phyloP scores from a whole-genome alignment of 2,329 filamentous ascomycete genomes.

The Dactylellina cionopaga region DNA sequence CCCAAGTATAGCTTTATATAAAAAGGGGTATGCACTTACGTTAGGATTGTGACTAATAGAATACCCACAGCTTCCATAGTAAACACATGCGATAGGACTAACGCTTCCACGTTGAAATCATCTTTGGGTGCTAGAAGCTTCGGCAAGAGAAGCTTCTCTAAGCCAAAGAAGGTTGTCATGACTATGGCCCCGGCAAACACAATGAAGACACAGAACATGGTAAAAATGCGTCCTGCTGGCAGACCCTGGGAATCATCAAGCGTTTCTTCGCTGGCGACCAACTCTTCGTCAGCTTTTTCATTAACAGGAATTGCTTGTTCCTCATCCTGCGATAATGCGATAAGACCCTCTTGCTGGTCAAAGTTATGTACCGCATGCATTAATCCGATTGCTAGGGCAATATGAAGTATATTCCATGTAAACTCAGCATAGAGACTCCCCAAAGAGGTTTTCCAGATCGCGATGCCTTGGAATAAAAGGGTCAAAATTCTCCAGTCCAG shows the following conservation, averaged over 20 bases:
- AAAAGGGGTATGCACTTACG: constrained; percentile 14
- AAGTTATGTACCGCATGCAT: constrained; percentile 19
- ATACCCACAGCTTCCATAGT: constrained; percentile 27
- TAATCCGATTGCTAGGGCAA: constrained; percentile 12
- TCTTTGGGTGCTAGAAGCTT: not conserved
- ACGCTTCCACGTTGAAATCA: constrained; percentile 12
- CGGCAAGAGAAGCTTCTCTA: constrained; percentile 19
- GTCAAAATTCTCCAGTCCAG: constrained; percentile 36
- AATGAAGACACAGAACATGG: constrained; percentile 23
- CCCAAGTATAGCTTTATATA: not conserved
- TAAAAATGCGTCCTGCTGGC: constrained; percentile 4
- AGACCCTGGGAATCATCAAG: not conserved
- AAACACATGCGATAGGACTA: constrained; percentile 29
- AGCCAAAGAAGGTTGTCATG: constrained; percentile 11
- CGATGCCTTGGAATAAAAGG: constrained; percentile 21
- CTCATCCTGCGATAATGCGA: constrained; percentile 21
- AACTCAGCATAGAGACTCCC: constrained; percentile 20
- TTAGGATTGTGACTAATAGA: constrained; percentile 10
- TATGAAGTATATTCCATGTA: constrained; percentile 28
- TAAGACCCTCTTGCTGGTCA: constrained; percentile 32
- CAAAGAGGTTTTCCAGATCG: constrained; percentile 20
- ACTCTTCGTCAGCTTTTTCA: not conserved
- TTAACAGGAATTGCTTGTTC: constrained; percentile 1
- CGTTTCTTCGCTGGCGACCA: not conserved
- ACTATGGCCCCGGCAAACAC: constrained; percentile 3